Percentiles rank a stretch among this genome's conserved stretches.
Evolutionary conservation across 75 land plant genomes (phyloP).

Genomic region (Ceratopteris richardii): DNA sequence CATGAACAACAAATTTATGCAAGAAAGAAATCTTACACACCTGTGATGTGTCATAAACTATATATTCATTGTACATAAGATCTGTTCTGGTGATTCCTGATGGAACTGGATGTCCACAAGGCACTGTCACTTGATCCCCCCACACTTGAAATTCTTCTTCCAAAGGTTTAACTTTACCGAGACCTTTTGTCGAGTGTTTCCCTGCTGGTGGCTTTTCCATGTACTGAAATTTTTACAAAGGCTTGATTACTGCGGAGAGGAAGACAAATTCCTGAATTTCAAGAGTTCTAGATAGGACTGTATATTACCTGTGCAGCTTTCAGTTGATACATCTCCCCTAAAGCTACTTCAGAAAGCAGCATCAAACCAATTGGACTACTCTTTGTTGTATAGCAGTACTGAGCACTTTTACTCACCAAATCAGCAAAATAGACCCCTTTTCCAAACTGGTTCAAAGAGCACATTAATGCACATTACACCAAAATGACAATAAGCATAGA

Average conservation of each 20-base stretch:
- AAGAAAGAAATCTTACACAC: conserved; percentile 17
- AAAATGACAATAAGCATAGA: background rate
- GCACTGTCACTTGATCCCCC: conserved; percentile 72
- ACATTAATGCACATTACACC: too few species aligned
- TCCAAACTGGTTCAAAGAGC: conserved; percentile 50
- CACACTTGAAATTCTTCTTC: conserved; percentile 55
- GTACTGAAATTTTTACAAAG: conserved; percentile 38
- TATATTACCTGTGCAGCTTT: conserved; percentile 57
- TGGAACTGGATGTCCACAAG: conserved; percentile 81
- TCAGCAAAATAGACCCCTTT: conserved; percentile 98
- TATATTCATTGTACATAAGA: conserved; percentile 86
- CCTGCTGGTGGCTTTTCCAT: conserved; percentile 85
- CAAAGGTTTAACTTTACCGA: conserved; percentile 61
- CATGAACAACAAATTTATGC: too few species aligned
- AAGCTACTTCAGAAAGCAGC: conserved; percentile 91
- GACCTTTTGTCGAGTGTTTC: conserved; percentile 82
- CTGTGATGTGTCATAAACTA: conserved; percentile 85
- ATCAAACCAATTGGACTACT: conserved; percentile 81
- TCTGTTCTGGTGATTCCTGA: conserved; percentile 53
- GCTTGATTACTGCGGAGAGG: background rate
- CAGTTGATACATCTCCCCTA: conserved; percentile 73
- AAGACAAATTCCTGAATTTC: too few species aligned
- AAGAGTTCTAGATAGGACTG: too few species aligned
- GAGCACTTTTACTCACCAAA: conserved; percentile 96
- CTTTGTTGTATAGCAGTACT: conserved; percentile 79